Percentiles rank a stretch among this genome's conserved stretches.
Conservation (phyloP, 805 yeast species). For the Kodamaea kaohsiungensis region DNA sequence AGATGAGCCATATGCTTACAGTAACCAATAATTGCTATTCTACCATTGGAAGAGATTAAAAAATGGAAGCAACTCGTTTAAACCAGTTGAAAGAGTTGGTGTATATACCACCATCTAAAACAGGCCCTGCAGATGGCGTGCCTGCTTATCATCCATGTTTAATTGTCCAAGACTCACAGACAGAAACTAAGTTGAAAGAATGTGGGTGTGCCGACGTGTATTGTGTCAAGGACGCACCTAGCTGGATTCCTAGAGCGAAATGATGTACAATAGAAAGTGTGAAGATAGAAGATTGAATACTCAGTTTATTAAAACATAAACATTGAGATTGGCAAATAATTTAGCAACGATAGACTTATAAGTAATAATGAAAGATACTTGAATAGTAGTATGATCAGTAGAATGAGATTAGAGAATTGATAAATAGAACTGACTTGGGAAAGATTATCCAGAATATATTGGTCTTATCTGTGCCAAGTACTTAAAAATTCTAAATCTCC, state of each 20-base stretch:
- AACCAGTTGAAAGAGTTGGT: conserved; percentile 39
- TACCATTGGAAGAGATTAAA: not conserved
- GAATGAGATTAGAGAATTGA: too few relatives aligned
- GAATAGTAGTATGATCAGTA: too few relatives aligned
- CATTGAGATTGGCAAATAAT: too few relatives aligned
- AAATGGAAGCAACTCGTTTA: conserved; percentile 47
- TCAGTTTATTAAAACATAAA: too few relatives aligned
- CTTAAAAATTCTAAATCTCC: too few relatives aligned
- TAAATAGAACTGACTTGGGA: too few relatives aligned
- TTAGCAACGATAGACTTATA: too few relatives aligned
- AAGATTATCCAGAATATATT: too few relatives aligned
- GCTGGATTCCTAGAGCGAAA: conserved; percentile 37
- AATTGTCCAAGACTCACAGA: conserved; percentile 56
- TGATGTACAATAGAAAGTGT: not conserved
- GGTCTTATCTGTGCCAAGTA: too few relatives aligned
- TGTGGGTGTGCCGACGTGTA: conserved; percentile 45
- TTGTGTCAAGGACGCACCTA: conserved; percentile 41
- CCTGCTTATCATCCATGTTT: conserved; percentile 59
- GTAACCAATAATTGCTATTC: too few relatives aligned
- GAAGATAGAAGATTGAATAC: not conserved
- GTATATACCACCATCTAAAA: conserved; percentile 46
- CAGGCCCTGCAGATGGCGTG: conserved; percentile 22
- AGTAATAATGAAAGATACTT: too few relatives aligned
- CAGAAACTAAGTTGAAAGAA: conserved; percentile 44
- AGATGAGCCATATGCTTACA: not conserved